phyloP scores from a whole-genome alignment of 2,329 filamentous ascomycete genomes.

The Podosphaera fusca region DNA sequence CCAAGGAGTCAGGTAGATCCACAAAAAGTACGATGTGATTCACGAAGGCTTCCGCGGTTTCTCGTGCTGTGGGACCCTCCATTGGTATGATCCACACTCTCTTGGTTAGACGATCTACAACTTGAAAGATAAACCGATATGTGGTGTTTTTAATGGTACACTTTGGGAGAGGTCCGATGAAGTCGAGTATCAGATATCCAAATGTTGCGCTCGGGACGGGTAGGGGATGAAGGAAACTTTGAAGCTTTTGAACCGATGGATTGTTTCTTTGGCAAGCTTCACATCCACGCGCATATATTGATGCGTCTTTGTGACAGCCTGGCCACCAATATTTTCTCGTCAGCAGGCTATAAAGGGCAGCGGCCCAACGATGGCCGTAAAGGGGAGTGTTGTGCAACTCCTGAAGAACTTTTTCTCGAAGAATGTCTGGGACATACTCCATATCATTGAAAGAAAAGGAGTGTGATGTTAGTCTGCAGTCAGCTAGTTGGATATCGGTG shows the following conservation, averaged over 20 bases:
- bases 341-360: not conserved
- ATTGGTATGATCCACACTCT: not conserved
- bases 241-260: too few relatives aligned
- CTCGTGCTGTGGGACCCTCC: not conserved
- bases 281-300: not conserved
- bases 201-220: not conserved
- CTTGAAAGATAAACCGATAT: not conserved
- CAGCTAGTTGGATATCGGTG: too few relatives aligned
- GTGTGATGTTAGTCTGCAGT: not conserved
- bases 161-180: not conserved
- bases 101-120: not conserved
- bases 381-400: not conserved
- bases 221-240: not conserved
- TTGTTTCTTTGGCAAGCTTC: not conserved
- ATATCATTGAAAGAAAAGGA: not conserved
- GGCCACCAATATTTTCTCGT: not conserved
- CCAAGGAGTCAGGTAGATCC: not conserved
- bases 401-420: not conserved
- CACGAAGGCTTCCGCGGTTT: slow-evolving; percentile 3
- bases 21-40: slow-evolving; percentile 8
- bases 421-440: not conserved
- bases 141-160: not conserved
- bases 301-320: not conserved
- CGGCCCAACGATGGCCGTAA: not conserved
- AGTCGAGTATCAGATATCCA: not conserved